Conservation (phyloP, 768 basidiomycete species). For the Panaeolus cyanescens region DNA sequence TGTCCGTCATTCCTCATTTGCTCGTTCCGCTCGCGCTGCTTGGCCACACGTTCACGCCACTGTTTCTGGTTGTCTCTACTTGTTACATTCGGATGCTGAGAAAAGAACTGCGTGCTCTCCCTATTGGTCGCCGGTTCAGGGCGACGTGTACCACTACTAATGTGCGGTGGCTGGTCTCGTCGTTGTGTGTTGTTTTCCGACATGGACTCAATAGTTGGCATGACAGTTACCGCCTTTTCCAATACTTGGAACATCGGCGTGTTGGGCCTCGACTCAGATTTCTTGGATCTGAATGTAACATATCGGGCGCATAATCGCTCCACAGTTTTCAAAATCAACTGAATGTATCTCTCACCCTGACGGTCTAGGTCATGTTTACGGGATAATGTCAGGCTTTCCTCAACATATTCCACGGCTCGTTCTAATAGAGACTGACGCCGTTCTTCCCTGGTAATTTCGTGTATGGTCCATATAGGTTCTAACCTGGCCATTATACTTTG, state of each 20-base stretch:
- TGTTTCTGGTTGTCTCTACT: neutral
- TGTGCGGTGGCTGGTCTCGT: neutral
- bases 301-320: neutral
- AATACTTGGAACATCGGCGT: neutral
- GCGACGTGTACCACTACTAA: neutral
- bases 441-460: neutral
- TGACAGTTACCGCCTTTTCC: neutral
- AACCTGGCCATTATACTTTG: too few relatives aligned
- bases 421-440: neutral
- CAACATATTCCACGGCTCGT: neutral
- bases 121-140: neutral
- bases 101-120: neutral
- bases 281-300: neutral
- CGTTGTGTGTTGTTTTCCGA: neutral
- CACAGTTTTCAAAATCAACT: neutral
- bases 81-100: neutral
- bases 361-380: neutral
- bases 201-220: neutral
- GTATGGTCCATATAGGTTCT: neutral
- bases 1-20: neutral
- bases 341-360: neutral
- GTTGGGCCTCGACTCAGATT: neutral
- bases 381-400: neutral
- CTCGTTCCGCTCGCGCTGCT: neutral
- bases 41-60: neutral